Base-by-base conservation (phyloP, 441 rosid genomes). In the Adansonia rubrostipa region DNA sequence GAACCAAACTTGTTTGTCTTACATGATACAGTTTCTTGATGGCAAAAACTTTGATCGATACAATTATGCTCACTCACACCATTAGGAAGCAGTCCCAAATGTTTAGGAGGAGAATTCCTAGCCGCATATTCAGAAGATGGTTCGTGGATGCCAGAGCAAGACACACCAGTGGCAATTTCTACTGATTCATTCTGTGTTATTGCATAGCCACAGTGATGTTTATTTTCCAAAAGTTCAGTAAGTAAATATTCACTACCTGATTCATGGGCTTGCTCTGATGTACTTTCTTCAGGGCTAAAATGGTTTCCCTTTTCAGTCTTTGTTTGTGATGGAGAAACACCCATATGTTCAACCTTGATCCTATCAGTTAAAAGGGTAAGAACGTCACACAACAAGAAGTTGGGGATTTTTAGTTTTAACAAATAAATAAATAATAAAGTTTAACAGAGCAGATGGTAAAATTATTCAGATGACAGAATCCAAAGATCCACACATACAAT, bases 321-420 rank as follows among this genome's bases (percentile, higher is more conserved):
- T 71, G 75, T 77, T 83, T 84, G 80, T 73, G 87, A 75, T 15
- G 87, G 73, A 82, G 86, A 86, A 80, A 81, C 54, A 67, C 84
- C 85, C 80, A 80, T 80, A 51, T 78, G 71, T 72, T 78, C 84
- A 69, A 78, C 73, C 84, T 77, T 78, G 67, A 85, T 77, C 88
- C 86, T 84, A 72, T 58, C 74, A 73, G 65, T 68, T 64, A 56
- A 66, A 78, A 51, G 61, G 71, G 74, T 84, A 68, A 44, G 24
- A 80, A 62, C 64, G 76, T 77, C 64, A 60, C 24, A 64, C 60
- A 63, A 71, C 9, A 36, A 70, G 9, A 76, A 47, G 22, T 24
- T 20, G 45, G 19, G 44, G 67, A 33, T 57, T 42, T 58, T 61
- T 50, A 65, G 33, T 58, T 58, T 61, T 47, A 40, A 57, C 36